Base-by-base conservation (phyloP, 2,329 filamentous ascomycete genomes). In the Furcasterigmium furcatum region DNA sequence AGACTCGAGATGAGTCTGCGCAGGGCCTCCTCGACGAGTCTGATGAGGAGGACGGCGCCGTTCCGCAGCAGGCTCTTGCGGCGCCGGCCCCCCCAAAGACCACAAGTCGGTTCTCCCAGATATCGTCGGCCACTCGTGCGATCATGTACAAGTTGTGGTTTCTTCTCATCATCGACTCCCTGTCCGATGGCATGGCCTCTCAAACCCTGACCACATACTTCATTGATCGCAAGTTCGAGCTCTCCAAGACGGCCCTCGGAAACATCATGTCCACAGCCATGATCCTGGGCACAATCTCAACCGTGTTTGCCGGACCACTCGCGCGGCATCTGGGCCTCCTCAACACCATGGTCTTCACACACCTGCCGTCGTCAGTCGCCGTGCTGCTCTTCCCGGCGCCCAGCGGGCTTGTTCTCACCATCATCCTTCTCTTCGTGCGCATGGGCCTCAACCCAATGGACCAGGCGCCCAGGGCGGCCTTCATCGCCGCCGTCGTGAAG, bases 71-170 rank as follows among this genome's bases (percentile, higher is more conserved):
- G 12, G 12, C 13, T 7, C 30, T 8, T 14, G 12, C 16, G 5
- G 18, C 34, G 3, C n/a, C 34, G 7, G 18, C 34, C 16, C 38
- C 21, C 18, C 40, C 53, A 9, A 65, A 60, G 54, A 30, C 61
- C 10, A 56, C 53, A 9, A 64, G 61, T 52, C 70, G 61, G 42
- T 67, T 81, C 32, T 64, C 74, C 2, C 69, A 79, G 49, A 84
- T 86, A 43, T 85, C 82, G 0, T 59, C 64, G 1, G 64, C 74
- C 13, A 84, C 82, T 0, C 71, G 76, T 12, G 70, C 67, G 2
- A 71, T 80, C 55, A 83, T 86, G 74, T 79, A 77, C 60, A 79
- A 79, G 42, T 66, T 87, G 4, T 86, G 82, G 80, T 75, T 84
- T 47, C 71, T 87, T 8, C 70, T 87, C 9, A 73, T 76, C 19